Percentiles rank a stretch among this genome's conserved stretches.
These are phyloP conservation scores for Filobasidium wieringae DNA, from an alignment of 768 basidiomycete species.

Conservation along the genomic window DNA sequence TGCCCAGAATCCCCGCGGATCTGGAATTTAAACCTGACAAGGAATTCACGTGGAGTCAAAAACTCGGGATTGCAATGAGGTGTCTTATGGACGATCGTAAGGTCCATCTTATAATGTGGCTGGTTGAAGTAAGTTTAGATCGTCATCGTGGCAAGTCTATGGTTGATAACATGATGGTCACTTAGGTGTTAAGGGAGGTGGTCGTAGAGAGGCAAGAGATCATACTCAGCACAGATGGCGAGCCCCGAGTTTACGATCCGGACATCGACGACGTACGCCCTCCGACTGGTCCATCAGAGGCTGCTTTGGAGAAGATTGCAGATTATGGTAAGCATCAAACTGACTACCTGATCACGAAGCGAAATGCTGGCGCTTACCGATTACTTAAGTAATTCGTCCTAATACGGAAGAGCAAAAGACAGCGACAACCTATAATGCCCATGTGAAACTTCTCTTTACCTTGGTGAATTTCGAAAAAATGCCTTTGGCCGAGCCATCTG, in stretches of 20 bases:
- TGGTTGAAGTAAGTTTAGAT: slow-evolving; percentile 54
- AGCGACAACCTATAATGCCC: slow-evolving; percentile 63
- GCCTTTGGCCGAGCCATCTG: background rate
- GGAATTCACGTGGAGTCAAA: slow-evolving; percentile 66
- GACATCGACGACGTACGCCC: slow-evolving; percentile 23
- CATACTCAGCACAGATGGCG: slow-evolving; percentile 38
- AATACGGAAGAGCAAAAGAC: slow-evolving; percentile 60
- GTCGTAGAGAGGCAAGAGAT: slow-evolving; percentile 38
- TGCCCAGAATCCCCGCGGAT: slow-evolving; percentile 13
- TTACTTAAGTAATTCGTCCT: slow-evolving; percentile 57
- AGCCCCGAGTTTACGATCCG: slow-evolving; percentile 5
- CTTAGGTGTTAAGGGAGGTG: slow-evolving; percentile 8
- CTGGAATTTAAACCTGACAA: slow-evolving; percentile 16
- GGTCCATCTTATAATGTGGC: slow-evolving; percentile 60
- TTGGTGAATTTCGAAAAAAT: slow-evolving; percentile 54
- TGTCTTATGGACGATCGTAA: slow-evolving; percentile 58
- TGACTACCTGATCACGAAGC: background rate
- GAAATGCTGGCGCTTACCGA: background rate
- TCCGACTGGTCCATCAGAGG: slow-evolving; percentile 49
- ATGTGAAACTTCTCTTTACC: slow-evolving; percentile 74
- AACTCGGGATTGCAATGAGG: slow-evolving; percentile 73
- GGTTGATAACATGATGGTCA: background rate
- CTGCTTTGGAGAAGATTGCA: slow-evolving; percentile 55
- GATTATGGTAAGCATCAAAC: slow-evolving; percentile 55
- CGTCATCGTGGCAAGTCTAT: background rate